Evolutionary conservation across 768 basidiomycete genomes (phyloP).

Genomic region (Mycena amicta): DNA sequence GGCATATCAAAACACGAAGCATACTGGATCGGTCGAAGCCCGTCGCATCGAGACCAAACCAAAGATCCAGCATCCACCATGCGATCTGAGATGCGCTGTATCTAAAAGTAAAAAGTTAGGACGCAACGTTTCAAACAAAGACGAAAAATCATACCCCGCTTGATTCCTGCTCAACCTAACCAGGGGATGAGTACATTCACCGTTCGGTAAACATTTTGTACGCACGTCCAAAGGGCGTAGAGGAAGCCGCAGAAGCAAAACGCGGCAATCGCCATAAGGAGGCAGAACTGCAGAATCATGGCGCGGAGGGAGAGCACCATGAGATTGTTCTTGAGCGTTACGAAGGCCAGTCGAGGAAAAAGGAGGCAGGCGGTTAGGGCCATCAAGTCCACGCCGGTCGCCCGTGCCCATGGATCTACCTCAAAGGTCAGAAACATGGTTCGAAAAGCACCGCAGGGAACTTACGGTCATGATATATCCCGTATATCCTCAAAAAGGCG

Average conservation of each 20-base stretch:
- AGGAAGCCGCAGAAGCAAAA: conserved; percentile 93
- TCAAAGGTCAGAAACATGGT: neutral
- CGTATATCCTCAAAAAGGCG: conserved; percentile 75
- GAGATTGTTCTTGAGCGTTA: conserved; percentile 79
- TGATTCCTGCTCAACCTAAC: conserved; percentile 63
- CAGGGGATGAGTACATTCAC: neutral
- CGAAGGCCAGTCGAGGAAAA: conserved; percentile 91
- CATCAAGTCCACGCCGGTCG: conserved; percentile 78
- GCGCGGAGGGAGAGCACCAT: conserved; percentile 85
- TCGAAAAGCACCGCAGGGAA: conserved; percentile 4
- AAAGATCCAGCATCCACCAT: conserved; percentile 81
- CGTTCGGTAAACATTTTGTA: conserved; percentile 21
- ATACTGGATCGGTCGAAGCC: conserved; percentile 83
- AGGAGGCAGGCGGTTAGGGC: conserved; percentile 89
- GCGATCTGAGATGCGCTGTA: conserved; percentile 50
- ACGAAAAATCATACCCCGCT: conserved; percentile 46
- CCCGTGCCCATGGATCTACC: conserved; percentile 65
- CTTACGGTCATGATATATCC: conserved; percentile 68
- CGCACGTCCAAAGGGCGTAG: conserved; percentile 93
- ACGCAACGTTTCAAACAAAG: neutral
- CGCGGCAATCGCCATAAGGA: conserved; percentile 82
- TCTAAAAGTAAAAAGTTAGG: conserved; percentile 1
- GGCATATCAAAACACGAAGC: conserved; percentile 30
- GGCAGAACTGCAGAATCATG: conserved; percentile 88
- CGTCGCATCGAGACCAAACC: conserved; percentile 79